These are phyloP conservation scores for Rhynchosporium secalis DNA, from an alignment of 2,329 filamentous ascomycete species.

Conservation along the genomic window DNA sequence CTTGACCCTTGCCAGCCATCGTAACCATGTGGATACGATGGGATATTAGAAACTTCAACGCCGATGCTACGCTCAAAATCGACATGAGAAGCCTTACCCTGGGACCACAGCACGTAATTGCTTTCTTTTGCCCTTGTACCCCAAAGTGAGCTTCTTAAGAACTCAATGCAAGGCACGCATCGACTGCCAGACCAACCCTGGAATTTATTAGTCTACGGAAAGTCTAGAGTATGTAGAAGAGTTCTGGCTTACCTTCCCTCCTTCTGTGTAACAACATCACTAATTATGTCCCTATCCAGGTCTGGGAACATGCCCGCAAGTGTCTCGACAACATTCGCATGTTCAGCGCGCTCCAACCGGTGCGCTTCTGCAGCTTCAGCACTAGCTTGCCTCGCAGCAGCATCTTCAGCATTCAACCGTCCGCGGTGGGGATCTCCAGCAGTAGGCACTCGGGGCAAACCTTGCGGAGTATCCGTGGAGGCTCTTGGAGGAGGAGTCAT, in stretches of 20 bases:
- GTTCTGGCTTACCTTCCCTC: constrained; percentile 73
- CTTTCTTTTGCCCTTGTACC: no score
- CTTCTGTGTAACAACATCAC: constrained; percentile 94
- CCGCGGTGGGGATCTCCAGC: constrained; percentile 26
- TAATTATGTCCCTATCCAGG: constrained; percentile 89
- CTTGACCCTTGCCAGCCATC: not conserved
- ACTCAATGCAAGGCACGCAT: constrained; percentile 73
- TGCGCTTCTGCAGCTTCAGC: constrained; percentile 87
- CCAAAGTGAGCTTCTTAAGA: constrained; percentile 22
- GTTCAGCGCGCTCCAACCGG: constrained; percentile 78
- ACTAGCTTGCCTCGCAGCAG: constrained; percentile 85
- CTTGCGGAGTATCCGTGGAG: constrained; percentile 32
- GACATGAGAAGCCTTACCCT: constrained; percentile 19
- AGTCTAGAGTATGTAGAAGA: not conserved
- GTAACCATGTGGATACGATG: constrained; percentile 6
- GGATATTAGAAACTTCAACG: constrained; percentile 23
- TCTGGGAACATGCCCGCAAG: constrained; percentile 96
- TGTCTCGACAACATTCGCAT: constrained; percentile 89
- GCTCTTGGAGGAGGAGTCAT: constrained; percentile 36
- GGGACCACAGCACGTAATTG: no score
- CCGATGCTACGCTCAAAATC: constrained; percentile 31
- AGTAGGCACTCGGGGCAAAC: constrained; percentile 29
- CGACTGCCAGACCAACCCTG: constrained; percentile 81
- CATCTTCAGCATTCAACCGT: constrained; percentile 73
- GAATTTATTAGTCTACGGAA: constrained; percentile 28